Evolutionary conservation across 805 yeast species (phyloP).

Genomic region (Yarrowia osloensis): DNA sequence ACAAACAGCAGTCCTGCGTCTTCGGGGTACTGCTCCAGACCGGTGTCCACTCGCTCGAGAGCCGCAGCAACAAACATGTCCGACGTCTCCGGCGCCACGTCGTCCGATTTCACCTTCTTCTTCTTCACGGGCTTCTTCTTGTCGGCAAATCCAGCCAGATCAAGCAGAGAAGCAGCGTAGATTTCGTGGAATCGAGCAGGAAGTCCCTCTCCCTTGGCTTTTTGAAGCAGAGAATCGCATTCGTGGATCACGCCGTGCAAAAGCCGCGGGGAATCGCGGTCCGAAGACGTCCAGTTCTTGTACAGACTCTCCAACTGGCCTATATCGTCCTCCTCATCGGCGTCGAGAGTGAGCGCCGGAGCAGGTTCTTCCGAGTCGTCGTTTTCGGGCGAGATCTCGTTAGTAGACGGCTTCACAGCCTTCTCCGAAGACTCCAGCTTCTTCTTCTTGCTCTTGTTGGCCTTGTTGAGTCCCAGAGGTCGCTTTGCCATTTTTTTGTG

Average conservation of each 20-base stretch:
- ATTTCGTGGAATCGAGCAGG: constrained; percentile 60
- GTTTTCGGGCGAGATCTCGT: constrained; percentile 24
- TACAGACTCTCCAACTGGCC: constrained; percentile 74
- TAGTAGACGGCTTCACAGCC: background rate
- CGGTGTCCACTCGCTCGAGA: constrained; percentile 64
- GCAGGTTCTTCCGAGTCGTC: constrained; percentile 49
- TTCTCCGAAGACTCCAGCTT: constrained; percentile 1
- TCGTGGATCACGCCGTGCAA: constrained; percentile 84
- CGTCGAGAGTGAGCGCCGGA: constrained; percentile 69
- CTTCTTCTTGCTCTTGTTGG: constrained; percentile 49
- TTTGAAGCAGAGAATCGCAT: constrained; percentile 69
- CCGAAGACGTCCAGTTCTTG: constrained; percentile 59
- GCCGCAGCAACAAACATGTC: constrained; percentile 68
- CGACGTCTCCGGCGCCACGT: constrained; percentile 43
- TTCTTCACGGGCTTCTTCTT: constrained; percentile 34
- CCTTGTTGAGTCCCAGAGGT: constrained; percentile 64
- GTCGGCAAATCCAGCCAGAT: constrained; percentile 40
- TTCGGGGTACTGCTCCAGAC: constrained; percentile 54
- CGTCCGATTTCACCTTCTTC: constrained; percentile 34
- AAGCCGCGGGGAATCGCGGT: constrained; percentile 49
- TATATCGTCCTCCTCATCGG: constrained; percentile 76
- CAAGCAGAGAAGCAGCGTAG: constrained; percentile 63
- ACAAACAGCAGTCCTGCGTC: constrained; percentile 54
- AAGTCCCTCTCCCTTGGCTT: constrained; percentile 38
- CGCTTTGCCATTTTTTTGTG: constrained; percentile 54